Conservation (phyloP, 139 green algal genomes). For the Chlorella sp. region DNA sequence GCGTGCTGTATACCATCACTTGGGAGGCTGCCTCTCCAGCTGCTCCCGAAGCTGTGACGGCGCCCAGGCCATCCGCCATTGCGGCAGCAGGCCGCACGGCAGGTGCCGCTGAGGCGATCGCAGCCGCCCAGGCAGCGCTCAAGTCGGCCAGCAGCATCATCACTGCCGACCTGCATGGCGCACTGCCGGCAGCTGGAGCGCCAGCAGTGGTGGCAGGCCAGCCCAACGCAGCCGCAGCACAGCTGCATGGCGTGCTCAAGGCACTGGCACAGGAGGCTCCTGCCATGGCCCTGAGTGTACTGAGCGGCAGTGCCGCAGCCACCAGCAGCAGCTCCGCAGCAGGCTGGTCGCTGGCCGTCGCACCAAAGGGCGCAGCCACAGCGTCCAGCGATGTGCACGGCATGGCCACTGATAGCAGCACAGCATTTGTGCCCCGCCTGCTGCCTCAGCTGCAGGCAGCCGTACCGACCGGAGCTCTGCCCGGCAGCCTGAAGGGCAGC, state of each 20-base stretch:
- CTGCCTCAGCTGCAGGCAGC: not conserved
- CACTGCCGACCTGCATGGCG: not conserved
- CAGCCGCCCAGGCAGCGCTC: slow-evolving; percentile 1
- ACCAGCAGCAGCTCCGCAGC: not conserved
- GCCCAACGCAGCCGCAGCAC: not conserved
- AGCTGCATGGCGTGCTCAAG: slow-evolving; percentile 45
- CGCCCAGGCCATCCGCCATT: not conserved
- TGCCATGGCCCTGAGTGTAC: not conserved
- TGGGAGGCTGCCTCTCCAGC: slow-evolving; percentile 19
- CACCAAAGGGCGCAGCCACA: too few relatives aligned
- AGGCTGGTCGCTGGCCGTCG: not conserved
- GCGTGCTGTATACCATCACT: slow-evolving; percentile 16
- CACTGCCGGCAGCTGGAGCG: not conserved
- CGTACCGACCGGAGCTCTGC: not conserved
- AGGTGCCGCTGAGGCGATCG: not conserved
- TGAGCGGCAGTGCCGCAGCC: not conserved
- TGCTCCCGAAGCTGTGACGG: too few relatives aligned
- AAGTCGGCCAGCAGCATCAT: not conserved
- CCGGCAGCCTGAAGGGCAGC: not conserved
- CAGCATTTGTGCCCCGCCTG: slow-evolving; percentile 20
- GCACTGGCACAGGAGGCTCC: slow-evolving; percentile 36
- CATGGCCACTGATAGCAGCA: not conserved
- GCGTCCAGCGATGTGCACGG: slow-evolving; percentile 31
- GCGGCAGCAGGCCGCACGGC: not conserved
- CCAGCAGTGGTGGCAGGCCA: not conserved